Base-by-base conservation (phyloP, 441 rosid species). In the Gossypium gossypioides region DNA sequence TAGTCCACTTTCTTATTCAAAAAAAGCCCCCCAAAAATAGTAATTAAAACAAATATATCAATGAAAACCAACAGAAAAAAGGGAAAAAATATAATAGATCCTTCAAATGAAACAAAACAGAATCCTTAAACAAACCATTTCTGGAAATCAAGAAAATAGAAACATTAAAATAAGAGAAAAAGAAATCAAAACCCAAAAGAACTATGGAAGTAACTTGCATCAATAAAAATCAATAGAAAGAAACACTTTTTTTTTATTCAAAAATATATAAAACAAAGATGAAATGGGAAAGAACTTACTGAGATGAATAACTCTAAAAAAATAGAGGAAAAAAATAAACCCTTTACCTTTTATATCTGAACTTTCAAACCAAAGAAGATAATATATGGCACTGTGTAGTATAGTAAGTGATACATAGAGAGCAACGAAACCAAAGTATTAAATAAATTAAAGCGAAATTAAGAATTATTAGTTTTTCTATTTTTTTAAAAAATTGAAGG, bases 231-330 rank as follows among this genome's bases (percentile, higher is more conserved):
- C 27, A 40, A 21, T 6, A 58, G 5, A 15, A 18, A 52, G 4
- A 18, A 63, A 50, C 46, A 9, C 10, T 50, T 50, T 24, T 25
- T 24, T 29, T 29, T 7, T 7, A 48, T 29, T 13, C 22, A 70
- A 48, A 29, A 42, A 52, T 24, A 58, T 21, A 12, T 24, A 58
- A 15, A 40, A 52, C 2, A 40, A n/a, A 21, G 48, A 6, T 24
- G 4, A n/a, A 0, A 27, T 58, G 18, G 27, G 56, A 55, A 55
- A 77, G 34, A 69, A 73, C 77, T 62, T 69, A 77, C 80, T 1
- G 62, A n/a, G 27, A 63, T 12, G 6, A 42, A 40, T 42, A 59
- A 58, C 19, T 21, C 65, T 8, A n/a, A 42, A 19, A 68, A 10
- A 25, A 25, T 18, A 29, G 18, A 21, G 42, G 19, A 7, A 42